Conservation (phyloP, 2,329 filamentous ascomycete genomes). For the Thyridium curvatum region DNA sequence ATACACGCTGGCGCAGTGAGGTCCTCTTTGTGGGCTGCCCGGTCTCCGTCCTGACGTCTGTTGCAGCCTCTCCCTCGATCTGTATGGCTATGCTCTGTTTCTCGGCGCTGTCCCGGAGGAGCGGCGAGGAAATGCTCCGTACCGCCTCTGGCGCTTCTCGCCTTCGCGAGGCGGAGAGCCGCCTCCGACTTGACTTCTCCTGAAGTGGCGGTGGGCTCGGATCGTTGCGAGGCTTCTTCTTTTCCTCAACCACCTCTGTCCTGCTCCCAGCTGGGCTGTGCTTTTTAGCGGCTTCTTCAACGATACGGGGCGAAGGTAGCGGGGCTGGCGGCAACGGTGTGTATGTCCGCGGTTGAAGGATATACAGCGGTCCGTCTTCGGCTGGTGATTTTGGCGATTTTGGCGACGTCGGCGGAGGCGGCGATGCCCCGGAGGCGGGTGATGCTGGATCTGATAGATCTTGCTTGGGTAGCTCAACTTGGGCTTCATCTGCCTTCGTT, state of each 20-base stretch:
- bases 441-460: no score
- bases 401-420: not conserved
- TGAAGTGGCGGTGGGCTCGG: not conserved
- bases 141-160: not conserved
- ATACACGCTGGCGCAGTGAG: conserved; percentile 48
- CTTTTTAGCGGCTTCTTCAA: conserved; percentile 13
- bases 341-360: conserved; percentile 53
- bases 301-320: conserved; percentile 37
- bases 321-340: conserved; percentile 44
- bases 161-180: not conserved
- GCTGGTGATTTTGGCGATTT: conserved; percentile 2
- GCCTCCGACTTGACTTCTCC: not conserved
- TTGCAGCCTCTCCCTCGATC: conserved; percentile 3
- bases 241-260: not conserved
- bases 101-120: not conserved
- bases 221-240: not conserved
- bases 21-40: conserved; percentile 26
- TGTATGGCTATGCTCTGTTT: conserved; percentile 1
- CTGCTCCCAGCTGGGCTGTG: not conserved
- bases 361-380: conserved; percentile 37
- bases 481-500: no score
- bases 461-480: no score
- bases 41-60: not conserved
- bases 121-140: not conserved
- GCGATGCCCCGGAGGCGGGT: not conserved